phyloP scores from a whole-genome alignment of 306 rosid genomes.

The Vigna trinervia region DNA sequence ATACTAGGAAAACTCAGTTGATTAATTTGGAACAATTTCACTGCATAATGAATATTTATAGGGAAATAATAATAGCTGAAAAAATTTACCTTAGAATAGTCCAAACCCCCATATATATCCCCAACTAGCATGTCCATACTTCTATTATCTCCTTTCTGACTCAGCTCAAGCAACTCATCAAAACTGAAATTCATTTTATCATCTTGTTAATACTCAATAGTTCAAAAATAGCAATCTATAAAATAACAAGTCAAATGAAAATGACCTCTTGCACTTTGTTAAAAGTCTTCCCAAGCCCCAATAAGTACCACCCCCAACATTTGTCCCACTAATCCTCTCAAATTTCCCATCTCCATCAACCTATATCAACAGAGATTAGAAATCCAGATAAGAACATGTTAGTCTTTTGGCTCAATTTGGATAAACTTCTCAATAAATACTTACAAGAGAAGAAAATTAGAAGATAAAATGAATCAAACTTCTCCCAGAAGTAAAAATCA shows the following conservation, averaged over 20 bases:
- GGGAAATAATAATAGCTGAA: conserved; percentile 34
- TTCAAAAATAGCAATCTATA: conserved; percentile 33
- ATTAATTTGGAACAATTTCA: conserved; percentile 11
- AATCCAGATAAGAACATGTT: conserved; percentile 35
- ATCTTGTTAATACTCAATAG: conserved; percentile 28
- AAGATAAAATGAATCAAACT: not conserved
- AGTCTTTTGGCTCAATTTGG: conserved; percentile 25
- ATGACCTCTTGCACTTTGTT: conserved; percentile 96
- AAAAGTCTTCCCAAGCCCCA: conserved; percentile 98
- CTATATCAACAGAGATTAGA: conserved; percentile 51
- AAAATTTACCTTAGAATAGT: conserved; percentile 81
- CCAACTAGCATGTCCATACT: conserved; percentile 98
- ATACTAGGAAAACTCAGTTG: conserved; percentile 44
- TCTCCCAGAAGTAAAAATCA: not conserved
- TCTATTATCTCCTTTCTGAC: conserved; percentile 94
- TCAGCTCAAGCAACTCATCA: conserved; percentile 97
- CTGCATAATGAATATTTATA: conserved; percentile 8
- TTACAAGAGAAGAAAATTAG: not conserved
- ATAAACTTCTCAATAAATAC: not conserved
- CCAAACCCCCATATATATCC: conserved; percentile 98
- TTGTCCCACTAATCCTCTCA: conserved; percentile 97
- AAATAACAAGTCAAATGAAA: conserved; percentile 32
- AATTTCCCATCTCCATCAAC: conserved; percentile 98
- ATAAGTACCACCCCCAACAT: conserved; percentile 99
- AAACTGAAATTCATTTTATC: conserved; percentile 69